Evolutionary conservation across 2,329 filamentous ascomycete genomes (phyloP), one percentile per base, ranked within the genome.

Genomic region (Ramularia endophylla): DNA sequence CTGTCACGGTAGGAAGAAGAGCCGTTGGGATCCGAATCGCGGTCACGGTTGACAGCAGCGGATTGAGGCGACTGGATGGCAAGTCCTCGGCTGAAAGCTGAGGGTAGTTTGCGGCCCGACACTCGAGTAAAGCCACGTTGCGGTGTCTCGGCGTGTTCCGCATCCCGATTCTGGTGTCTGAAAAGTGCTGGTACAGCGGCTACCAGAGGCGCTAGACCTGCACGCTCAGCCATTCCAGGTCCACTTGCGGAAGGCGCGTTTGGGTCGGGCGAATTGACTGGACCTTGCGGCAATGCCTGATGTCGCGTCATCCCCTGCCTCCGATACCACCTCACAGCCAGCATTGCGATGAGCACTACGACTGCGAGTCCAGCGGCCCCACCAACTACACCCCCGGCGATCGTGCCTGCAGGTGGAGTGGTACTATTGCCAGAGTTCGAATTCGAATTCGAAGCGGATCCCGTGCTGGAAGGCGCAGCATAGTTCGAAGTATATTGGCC

Each of bases 381-480:
- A 12, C 78, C 78, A 18, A 82, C 68, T n/a, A 81, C 74, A 34
- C 77, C 77, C 6, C 78, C 78, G 15, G 80, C 75, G 3, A 81
- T 72, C 44, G 70, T 69, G 12, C 71, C 70, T 17, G 73, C 76
- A 32, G 66, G 64, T 5, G 69, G 59, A 15, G 63, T 57, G 25
- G 29, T 48, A 13, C 38, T 41, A 25, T 28, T 22, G 20, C 25
- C 37, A n/a, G 40, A 36, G 29, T 30, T 25, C 12, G 36, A 35
- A 20, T 25, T 35, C n/a, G 29, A 20, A 30, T 33, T 43, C 17
- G 47, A 39, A 12, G 38, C 25, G 22, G 28, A 29, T 17, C 13
- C 29, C 17, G 40, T 41, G 13, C 36, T 43, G 38, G 38, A 48
- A 13, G 40, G 45, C 5, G 44, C 33, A 11, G 41, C 4, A n/a